Base-by-base conservation (phyloP, 306 rosid genomes). In the Alnus glutinosa region DNA sequence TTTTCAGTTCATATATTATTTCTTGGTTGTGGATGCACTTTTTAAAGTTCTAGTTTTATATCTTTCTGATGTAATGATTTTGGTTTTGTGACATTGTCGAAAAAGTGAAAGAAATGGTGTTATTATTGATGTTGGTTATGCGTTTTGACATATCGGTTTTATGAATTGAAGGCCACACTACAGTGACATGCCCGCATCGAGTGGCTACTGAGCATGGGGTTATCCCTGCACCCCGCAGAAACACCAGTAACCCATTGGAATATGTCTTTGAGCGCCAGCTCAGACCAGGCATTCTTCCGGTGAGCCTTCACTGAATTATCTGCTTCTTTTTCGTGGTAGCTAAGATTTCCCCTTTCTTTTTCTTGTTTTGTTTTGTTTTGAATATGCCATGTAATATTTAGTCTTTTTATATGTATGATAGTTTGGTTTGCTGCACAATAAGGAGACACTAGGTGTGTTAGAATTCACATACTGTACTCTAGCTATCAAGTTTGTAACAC, bases 221-320 rank as follows among this genome's bases (percentile, higher is more conserved):
- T 64, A 48, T 91, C 75, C 98, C 97, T 7, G 92, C 98, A 23
- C 86, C 94, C 7, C 92, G 73, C 74, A 92, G 81, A 80, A 83
- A 77, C 79, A 78, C 89, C 55, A 58, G 70, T n/a, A 92, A 92
- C 70, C 88, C 93, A 18, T 75, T 94, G 79, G 87, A 85, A 16
- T 94, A 91, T 82, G 92, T 92, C 63, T 92, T 94, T 62, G 93
- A 92, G 80, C 93, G 98, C 83, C 97, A 94, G 86, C 87, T 94
- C 73, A 83, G 93, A 77, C 83, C 86, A 19, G 68, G 52, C 15
- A 55, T 88, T 78, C 88, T 88, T 83, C 81, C 71, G 0, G 98
- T 94, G 85, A 86, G 89, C 70, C 46, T 71, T 9, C 72, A 66
- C 62, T 80, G 19, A 10, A 36, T 32, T 37, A 0, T 69, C 1